phyloP scores from a whole-genome alignment of 352 stramenopile genomes.

The Blastocystis sp. region DNA sequence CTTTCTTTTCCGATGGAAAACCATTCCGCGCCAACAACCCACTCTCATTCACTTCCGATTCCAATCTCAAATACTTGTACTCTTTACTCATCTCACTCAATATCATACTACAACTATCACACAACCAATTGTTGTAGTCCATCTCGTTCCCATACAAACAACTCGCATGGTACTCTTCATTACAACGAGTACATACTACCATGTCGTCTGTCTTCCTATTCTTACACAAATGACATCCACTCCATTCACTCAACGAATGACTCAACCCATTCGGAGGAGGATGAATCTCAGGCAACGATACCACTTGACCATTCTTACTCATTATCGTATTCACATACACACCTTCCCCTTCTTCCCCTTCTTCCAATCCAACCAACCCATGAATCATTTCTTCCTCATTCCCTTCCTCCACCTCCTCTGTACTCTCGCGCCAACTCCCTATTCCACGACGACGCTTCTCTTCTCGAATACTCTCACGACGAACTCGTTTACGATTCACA shows the following conservation, averaged over 20 bases:
- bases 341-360: neutral
- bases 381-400: neutral
- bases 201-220: neutral
- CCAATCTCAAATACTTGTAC: neutral
- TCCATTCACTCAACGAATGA: neutral
- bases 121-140: slow-evolving; percentile 19
- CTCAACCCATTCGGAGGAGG: neutral
- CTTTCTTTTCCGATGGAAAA: neutral
- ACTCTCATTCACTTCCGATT: neutral
- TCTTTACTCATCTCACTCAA: neutral
- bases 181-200: neutral
- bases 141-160: slow-evolving; percentile 6
- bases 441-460: neutral
- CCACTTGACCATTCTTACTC: neutral
- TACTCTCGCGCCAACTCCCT: neutral
- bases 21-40: neutral
- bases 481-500: neutral
- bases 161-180: neutral
- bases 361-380: neutral
- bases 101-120: neutral
- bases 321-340: neutral
- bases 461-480: neutral
- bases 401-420: neutral
- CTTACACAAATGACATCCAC: neutral
- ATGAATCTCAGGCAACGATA: neutral